Base-by-base conservation (phyloP, 2,329 filamentous ascomycete species). In the Fusarium napiforme region DNA sequence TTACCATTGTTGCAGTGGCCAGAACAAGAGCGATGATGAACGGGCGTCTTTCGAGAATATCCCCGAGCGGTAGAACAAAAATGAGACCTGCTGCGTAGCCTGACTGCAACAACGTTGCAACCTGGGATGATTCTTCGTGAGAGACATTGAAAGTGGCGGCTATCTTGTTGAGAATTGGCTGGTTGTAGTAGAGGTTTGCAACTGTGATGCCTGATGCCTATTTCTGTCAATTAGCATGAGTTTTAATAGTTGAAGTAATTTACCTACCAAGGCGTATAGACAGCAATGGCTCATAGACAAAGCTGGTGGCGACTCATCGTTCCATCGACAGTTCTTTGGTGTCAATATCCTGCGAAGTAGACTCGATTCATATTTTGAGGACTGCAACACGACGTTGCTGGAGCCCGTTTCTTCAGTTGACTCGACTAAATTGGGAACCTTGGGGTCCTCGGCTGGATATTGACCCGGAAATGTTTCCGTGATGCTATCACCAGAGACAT, bases 131-230 rank as follows among this genome's bases (percentile, higher is more conserved):
- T 60, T 87, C 85, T 76, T 94, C 92, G 77, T 94, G 92, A 14
- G 86, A 87, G 53, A 96, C 91, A 60, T 87, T 78, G 77, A 96
- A 96, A 21, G 93, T 91, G 15, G 85, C 80, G 1, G 93, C 93
- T 45, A 96, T 86, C 57, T 93, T 89, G 78, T 95, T 94, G 30
- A 96, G 84, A 52, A 96, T 93, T 0, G 93, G 93, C 76, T 95
- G 93, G 67, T 89, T 93, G 81, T 96, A 95, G 82, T 96, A 96
- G 7, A 96, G 84, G 75, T 95, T 95, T 23, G 93, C 93, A 11
- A 95, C 93, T 2, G 92, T 93, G 73, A 94, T 90, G 8, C 90
- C 87, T 1, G 84, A 83, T 6, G 87, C 82, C 87, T 89, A 6
- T 10, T 8, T 36, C 15, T 39, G 15, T 65, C 6, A 49, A 18